Evolutionary conservation across 2,329 filamentous ascomycete species (phyloP).

Genomic region (Hymenotorrendiella dingleyae): DNA sequence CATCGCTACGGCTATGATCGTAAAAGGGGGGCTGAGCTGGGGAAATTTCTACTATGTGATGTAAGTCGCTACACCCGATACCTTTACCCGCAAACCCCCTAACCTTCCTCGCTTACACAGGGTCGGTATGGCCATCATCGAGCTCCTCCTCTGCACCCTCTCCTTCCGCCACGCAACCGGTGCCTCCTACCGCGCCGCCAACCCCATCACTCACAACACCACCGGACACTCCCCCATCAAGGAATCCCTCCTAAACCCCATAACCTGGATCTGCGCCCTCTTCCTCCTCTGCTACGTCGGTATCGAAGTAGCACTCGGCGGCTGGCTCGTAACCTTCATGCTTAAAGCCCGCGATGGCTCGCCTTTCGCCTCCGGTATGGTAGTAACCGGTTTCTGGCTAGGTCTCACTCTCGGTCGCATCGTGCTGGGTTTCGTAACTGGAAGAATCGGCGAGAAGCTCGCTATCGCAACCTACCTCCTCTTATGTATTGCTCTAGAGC

Average conservation of each 20-base stretch:
- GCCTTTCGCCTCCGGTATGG: conserved; percentile 68
- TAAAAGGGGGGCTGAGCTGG: conserved; percentile 57
- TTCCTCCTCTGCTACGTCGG: conserved; percentile 80
- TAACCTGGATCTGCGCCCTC: conserved; percentile 65
- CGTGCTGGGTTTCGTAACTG: conserved; percentile 71
- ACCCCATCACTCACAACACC: conserved; percentile 34
- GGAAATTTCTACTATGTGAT: conserved; percentile 73
- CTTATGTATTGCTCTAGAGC: conserved; percentile 55
- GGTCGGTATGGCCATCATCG: conserved; percentile 50
- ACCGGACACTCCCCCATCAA: conserved; percentile 17
- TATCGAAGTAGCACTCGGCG: conserved; percentile 66
- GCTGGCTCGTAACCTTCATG: conserved; percentile 73
- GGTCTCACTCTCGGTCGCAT: conserved; percentile 72
- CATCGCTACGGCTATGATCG: conserved; percentile 67
- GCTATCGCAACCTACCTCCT: conserved; percentile 60
- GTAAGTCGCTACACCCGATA: conserved; percentile 26
- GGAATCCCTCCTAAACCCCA: conserved; percentile 37
- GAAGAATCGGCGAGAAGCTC: conserved; percentile 65
- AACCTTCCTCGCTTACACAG: conserved; percentile 14
- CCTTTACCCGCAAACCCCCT: background rate
- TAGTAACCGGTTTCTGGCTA: conserved; percentile 78
- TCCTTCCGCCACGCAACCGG: conserved; percentile 61
- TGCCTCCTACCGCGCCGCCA: conserved; percentile 48
- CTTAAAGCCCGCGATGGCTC: conserved; percentile 66
- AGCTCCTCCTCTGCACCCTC: conserved; percentile 43